Evolutionary conservation across 371 early-diverging fungal species (phyloP), one percentile per base, ranked within the genome.

Genomic region (Mucor mucedo): DNA sequence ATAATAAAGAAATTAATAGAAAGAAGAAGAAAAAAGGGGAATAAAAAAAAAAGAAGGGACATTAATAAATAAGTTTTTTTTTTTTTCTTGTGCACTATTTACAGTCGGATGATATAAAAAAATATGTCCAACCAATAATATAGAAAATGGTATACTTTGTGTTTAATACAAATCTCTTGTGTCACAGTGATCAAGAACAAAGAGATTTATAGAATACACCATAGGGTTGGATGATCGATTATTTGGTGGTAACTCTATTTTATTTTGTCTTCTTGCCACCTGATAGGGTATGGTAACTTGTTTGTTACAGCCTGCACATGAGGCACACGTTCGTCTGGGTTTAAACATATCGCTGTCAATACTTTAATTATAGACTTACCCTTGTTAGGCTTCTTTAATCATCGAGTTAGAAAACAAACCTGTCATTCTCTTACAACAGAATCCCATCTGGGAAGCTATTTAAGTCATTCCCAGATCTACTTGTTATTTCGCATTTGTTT

Each of bases 91-190:
- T 35, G 35, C 35, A 35, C 35, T 35, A 4, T 35, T 35, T 9
- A 21, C 21, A n/a, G 47, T 47, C 47, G 47, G 47, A 47, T 47
- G 47, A 47, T 47, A 47, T 47, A 47, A 47, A 47, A 47, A 21
- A 47, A 21, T 8, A 8, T 14, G 6, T 16, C 8, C 21, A 47
- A 47, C 47, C 47, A 47, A 47, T 47, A n/a, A 47, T 4, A 47
- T 9, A 1, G 47, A 47, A 47, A 21, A 47, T 21, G 47, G 21
- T 21, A 21, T 47, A 47, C 47, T 47, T 47, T 47, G n/a, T 21
- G 8, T 8, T 21, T 21, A 21, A 7, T 8, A 21, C 21, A 21
- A 21, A 47, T 27, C 27, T 21, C 47, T 47, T 21, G 16, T 27
- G n/a, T n/a, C 21, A 21, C 21, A 21, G 21, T 47, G 6, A 21